Evolutionary conservation across 2,329 filamentous ascomycete genomes (phyloP).

Genomic region (Colletotrichum destructivum): DNA sequence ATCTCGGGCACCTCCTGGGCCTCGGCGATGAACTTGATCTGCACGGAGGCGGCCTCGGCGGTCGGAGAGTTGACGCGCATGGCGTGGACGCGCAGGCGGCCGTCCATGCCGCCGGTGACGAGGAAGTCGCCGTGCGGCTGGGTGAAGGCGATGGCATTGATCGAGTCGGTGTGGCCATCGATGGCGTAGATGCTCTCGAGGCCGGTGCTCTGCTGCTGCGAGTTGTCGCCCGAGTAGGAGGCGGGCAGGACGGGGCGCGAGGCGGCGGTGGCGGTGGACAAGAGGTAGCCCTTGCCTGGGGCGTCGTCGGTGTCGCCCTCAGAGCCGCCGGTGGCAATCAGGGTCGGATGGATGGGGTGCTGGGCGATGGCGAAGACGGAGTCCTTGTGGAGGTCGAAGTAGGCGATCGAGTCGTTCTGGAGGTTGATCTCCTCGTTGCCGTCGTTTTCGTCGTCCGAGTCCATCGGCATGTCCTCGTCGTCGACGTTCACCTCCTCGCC

Average conservation of each 20-base stretch:
- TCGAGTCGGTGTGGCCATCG: conserved; percentile 92
- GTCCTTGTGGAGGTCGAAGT: conserved; percentile 92
- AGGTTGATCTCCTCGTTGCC: conserved; percentile 82
- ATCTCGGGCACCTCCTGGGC: conserved; percentile 94
- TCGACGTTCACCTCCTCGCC: conserved; percentile 79
- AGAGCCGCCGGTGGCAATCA: conserved; percentile 89
- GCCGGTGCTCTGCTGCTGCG: conserved; percentile 66
- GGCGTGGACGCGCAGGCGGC: conserved; percentile 81
- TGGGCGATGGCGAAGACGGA: conserved; percentile 96
- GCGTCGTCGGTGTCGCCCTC: conserved; percentile 72
- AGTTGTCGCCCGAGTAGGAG: conserved; percentile 74
- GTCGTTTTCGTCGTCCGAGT: conserved; percentile 78
- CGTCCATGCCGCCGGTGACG: conserved; percentile 90
- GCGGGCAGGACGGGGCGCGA: conserved; percentile 79
- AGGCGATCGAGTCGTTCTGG: conserved; percentile 92
- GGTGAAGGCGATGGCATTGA: conserved; percentile 90
- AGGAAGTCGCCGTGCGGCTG: conserved; percentile 86
- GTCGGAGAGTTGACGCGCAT: conserved; percentile 58
- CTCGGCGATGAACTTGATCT: conserved; percentile 77
- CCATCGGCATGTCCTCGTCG: conserved; percentile 83
- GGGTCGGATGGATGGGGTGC: conserved; percentile 82
- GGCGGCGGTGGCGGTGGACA: conserved; percentile 79
- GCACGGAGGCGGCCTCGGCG: conserved; percentile 59
- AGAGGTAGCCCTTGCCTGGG: conserved; percentile 86
- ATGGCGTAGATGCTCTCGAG: conserved; percentile 80